phyloP scores from a whole-genome alignment of 2,329 filamentous ascomycete genomes.

The Calycina herbarum region DNA sequence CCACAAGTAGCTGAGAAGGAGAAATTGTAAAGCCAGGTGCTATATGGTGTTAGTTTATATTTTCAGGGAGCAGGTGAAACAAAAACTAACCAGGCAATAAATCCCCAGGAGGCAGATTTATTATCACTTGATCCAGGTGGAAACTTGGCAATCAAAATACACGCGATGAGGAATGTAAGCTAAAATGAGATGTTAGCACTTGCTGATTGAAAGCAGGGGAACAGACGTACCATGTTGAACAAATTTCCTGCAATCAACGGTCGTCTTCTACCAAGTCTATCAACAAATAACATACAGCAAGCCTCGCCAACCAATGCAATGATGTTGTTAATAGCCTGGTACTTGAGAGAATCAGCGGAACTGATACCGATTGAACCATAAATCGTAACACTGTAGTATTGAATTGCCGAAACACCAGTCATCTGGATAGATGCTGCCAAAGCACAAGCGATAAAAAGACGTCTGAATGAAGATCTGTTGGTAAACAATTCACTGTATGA shows the following conservation, averaged over 20 bases:
- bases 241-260: slow-evolving; percentile 72
- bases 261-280: slow-evolving; percentile 69
- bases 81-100: slow-evolving; percentile 57
- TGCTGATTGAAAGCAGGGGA: not conserved
- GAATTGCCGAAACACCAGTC: slow-evolving; percentile 65
- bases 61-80: not conserved
- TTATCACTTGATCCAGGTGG: slow-evolving; percentile 56
- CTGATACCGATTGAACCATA: slow-evolving; percentile 60
- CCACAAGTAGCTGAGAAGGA: slow-evolving; percentile 55
- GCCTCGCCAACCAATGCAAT: slow-evolving; percentile 61
- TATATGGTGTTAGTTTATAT: slow-evolving; percentile 5
- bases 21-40: slow-evolving; percentile 79
- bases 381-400: slow-evolving; percentile 61
- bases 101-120: slow-evolving; percentile 64
- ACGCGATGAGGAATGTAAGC: slow-evolving; percentile 64
- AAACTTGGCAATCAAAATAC: slow-evolving; percentile 53
- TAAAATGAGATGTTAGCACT: slow-evolving; percentile 34
- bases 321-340: slow-evolving; percentile 65
- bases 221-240: slow-evolving; percentile 60
- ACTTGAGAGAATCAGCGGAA: slow-evolving; percentile 57
- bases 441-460: slow-evolving; percentile 60
- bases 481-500: slow-evolving; percentile 62
- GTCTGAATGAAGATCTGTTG: slow-evolving; percentile 60
- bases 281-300: slow-evolving; percentile 62
- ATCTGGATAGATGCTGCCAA: slow-evolving; percentile 65